phyloP scores from a whole-genome alignment of 2,329 filamentous ascomycete species.

The Lachnellula hyalina region DNA sequence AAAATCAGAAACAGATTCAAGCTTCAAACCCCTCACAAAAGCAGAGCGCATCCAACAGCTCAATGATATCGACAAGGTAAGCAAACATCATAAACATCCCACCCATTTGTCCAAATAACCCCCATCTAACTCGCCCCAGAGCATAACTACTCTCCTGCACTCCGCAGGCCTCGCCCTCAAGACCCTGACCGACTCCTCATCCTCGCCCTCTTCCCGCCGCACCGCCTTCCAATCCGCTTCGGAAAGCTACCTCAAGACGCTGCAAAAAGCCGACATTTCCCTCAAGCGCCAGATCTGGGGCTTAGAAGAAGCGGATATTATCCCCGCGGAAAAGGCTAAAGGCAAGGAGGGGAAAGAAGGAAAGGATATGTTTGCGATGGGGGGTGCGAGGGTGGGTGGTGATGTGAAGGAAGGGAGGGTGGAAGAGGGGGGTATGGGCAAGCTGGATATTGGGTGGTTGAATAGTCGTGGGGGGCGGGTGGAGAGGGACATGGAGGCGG shows the following conservation, averaged over 20 bases:
- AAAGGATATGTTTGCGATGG: constrained; percentile 1
- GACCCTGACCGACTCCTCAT: constrained; percentile 45
- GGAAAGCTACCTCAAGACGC: constrained; percentile 62
- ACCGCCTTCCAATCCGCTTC: constrained; percentile 54
- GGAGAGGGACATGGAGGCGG: constrained; percentile 75
- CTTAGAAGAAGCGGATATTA: constrained; percentile 74
- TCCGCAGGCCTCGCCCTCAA: constrained; percentile 58
- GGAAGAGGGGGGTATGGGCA: constrained; percentile 41
- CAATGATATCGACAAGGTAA: constrained; percentile 68
- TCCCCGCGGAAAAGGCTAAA: constrained; percentile 39
- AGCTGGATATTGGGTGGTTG: constrained; percentile 79
- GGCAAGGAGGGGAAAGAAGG: constrained; percentile 21
- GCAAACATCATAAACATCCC: neutral
- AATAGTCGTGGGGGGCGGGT: constrained; percentile 82
- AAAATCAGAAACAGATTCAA: constrained; percentile 10
- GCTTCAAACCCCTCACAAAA: constrained; percentile 52
- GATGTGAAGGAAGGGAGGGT: constrained; percentile 19
- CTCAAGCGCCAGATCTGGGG: constrained; percentile 73
- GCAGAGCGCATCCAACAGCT: constrained; percentile 77
- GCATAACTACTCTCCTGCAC: constrained; percentile 44
- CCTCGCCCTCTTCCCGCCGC: constrained; percentile 16
- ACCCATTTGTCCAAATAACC: too few relatives aligned
- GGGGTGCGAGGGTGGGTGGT: constrained; percentile 11
- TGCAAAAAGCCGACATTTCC: constrained; percentile 69
- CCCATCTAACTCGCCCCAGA: constrained; percentile 14